Conservation (phyloP, 1,284 basidiomycete species). For the Kwoniella shivajii region DNA sequence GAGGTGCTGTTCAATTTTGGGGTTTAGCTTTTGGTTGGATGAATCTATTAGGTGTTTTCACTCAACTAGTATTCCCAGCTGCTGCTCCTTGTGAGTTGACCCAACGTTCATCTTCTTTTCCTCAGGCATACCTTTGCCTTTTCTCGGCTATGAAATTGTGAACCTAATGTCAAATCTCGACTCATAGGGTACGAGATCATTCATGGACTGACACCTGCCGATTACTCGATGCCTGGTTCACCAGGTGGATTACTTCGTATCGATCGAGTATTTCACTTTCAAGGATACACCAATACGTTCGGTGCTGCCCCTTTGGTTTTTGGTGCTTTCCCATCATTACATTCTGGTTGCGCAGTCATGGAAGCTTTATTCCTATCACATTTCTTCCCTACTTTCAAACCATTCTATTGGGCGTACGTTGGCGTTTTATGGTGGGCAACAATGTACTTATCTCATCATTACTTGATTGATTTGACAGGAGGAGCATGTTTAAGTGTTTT, state of each 20-base stretch:
- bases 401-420: slow-evolving; percentile 79
- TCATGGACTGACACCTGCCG: slow-evolving; percentile 91
- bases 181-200: slow-evolving; percentile 91
- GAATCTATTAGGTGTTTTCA: slow-evolving; percentile 85
- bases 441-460: slow-evolving; percentile 98
- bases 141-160: neutral
- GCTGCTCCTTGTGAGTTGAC: slow-evolving; percentile 72
- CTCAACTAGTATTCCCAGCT: slow-evolving; percentile 89
- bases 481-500: slow-evolving; percentile 87
- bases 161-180: slow-evolving; percentile 27
- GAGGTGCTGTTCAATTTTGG: slow-evolving; percentile 81
- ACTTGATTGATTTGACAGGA: slow-evolving; percentile 93
- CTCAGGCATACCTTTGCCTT: neutral
- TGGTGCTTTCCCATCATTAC: slow-evolving; percentile 93
- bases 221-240: slow-evolving; percentile 88
- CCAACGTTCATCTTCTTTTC: neutral
- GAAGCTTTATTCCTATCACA: slow-evolving; percentile 92
- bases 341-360: slow-evolving; percentile 87
- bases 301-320: slow-evolving; percentile 90
- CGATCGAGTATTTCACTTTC: slow-evolving; percentile 78
- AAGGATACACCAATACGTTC: slow-evolving; percentile 80
- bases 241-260: slow-evolving; percentile 91
- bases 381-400: slow-evolving; percentile 78
- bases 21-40: slow-evolving; percentile 89
- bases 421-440: slow-evolving; percentile 95